phyloP scores from a whole-genome alignment of 2,329 filamentous ascomycete genomes.

The Colletotrichum liaoningense region DNA sequence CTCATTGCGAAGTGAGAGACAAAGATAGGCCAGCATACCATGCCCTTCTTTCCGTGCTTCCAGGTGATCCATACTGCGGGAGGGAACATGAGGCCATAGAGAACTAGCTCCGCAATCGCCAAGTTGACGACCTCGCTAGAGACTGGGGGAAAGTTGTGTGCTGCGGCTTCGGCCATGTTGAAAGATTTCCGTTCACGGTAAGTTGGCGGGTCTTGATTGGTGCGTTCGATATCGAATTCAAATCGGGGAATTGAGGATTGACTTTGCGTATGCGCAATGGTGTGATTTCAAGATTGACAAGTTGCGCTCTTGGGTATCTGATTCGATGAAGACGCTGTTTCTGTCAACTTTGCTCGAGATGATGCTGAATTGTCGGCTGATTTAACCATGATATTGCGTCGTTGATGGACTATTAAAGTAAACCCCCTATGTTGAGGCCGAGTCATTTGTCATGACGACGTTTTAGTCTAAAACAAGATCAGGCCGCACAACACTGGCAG shows the following conservation, averaged over 20 bases:
- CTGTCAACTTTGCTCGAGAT: background rate
- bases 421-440: background rate
- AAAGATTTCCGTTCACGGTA: no score
- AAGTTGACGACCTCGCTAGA: conserved; percentile 28
- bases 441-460: conserved; percentile 19
- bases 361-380: background rate
- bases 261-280: background rate
- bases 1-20: conserved; percentile 39
- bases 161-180: conserved; percentile 8
- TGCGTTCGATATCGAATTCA: background rate
- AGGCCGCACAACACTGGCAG: background rate
- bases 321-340: background rate
- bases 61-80: conserved; percentile 39
- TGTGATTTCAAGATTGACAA: background rate
- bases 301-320: background rate
- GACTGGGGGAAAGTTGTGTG: conserved; percentile 14
- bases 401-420: conserved; percentile 11
- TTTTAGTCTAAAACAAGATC: conserved; percentile 20
- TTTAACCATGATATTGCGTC: background rate
- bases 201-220: background rate
- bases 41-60: conserved; percentile 44
- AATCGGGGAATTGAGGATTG: background rate
- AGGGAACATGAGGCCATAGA: conserved; percentile 38
- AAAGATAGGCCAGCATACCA: conserved; percentile 45
- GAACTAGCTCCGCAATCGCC: conserved; percentile 39